These are phyloP conservation scores for Rutstroemia sydowiana DNA, from an alignment of 2,329 filamentous ascomycete genomes.

Conservation along the genomic window DNA sequence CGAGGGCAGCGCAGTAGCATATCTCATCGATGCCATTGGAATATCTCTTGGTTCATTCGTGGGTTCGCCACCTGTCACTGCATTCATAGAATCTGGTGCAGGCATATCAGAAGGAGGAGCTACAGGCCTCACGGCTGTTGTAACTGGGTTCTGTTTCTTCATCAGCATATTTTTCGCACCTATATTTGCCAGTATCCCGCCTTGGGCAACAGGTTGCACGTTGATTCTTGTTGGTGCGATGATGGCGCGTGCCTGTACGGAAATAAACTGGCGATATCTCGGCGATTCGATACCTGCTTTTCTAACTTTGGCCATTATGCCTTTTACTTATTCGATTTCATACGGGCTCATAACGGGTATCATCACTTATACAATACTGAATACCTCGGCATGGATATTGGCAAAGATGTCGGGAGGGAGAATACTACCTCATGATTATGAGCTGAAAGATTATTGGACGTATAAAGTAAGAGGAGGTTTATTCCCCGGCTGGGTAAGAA, in stretches of 20 bases:
- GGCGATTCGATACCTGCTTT: conserved; percentile 82
- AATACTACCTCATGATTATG: conserved; percentile 67
- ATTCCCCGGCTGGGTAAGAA: conserved; percentile 64
- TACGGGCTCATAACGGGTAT: conserved; percentile 79
- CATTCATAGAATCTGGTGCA: conserved; percentile 83
- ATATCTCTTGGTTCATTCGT: conserved; percentile 76
- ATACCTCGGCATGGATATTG: conserved; percentile 62
- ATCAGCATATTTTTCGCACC: conserved; percentile 84
- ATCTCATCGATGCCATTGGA: conserved; percentile 71
- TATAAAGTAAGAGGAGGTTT: conserved; percentile 69
- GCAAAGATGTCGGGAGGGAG: conserved; percentile 60
- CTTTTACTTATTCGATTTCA: conserved; percentile 83
- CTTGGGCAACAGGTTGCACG: conserved; percentile 86
- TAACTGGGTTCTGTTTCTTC: conserved; percentile 76
- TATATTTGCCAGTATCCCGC: conserved; percentile 82
- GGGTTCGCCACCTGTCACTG: conserved; percentile 73
- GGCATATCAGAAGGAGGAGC: conserved; percentile 83
- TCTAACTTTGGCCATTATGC: conserved; percentile 77
- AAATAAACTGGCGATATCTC: conserved; percentile 85
- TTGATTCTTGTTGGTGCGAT: conserved; percentile 80
- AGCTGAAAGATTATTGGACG: conserved; percentile 73
- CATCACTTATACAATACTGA: conserved; percentile 68
- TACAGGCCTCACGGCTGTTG: conserved; percentile 76
- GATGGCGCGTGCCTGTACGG: conserved; percentile 70
- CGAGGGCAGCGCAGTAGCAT: conserved; percentile 75